A percentile compares a stretch with the other conserved stretches of the same genome.
phyloP scores from a whole-genome alignment of 306 rosid species.

The Acacia crassicarpa region DNA sequence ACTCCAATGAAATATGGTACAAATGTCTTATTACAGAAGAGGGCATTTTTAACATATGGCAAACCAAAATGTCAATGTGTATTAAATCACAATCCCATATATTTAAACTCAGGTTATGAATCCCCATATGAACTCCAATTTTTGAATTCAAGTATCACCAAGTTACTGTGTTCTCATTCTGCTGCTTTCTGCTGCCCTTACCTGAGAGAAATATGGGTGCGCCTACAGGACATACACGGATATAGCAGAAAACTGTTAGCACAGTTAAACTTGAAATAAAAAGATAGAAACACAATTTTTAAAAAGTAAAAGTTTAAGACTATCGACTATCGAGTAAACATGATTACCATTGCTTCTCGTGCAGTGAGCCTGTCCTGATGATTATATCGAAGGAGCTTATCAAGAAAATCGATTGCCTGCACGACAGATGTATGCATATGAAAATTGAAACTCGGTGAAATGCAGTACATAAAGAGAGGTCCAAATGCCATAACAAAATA shows the following conservation, averaged over 20 bases:
- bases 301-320: neutral
- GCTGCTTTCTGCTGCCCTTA: constrained; percentile 95
- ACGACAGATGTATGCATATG: neutral
- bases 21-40: constrained; percentile 35
- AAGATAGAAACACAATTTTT: neutral
- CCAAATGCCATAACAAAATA: constrained; percentile 11
- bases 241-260: neutral
- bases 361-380: constrained; percentile 98
- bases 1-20: constrained; percentile 25
- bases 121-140: constrained; percentile 34
- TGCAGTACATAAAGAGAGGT: neutral
- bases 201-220: constrained; percentile 88
- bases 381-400: constrained; percentile 92
- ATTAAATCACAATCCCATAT: constrained; percentile 48
- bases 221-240: constrained; percentile 49
- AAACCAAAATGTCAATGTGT: constrained; percentile 34
- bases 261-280: neutral
- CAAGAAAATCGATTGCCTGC: constrained; percentile 98
- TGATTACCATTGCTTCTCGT: constrained; percentile 90
- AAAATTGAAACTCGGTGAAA: constrained; percentile 1
- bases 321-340: neutral
- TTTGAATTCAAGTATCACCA: constrained; percentile 24
- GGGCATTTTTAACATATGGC: constrained; percentile 30
- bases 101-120: constrained; percentile 31
- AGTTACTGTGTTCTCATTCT: constrained; percentile 73